Conservation (phyloP, 2,329 filamentous ascomycete genomes). For the Aspergillus calidoustus region DNA sequence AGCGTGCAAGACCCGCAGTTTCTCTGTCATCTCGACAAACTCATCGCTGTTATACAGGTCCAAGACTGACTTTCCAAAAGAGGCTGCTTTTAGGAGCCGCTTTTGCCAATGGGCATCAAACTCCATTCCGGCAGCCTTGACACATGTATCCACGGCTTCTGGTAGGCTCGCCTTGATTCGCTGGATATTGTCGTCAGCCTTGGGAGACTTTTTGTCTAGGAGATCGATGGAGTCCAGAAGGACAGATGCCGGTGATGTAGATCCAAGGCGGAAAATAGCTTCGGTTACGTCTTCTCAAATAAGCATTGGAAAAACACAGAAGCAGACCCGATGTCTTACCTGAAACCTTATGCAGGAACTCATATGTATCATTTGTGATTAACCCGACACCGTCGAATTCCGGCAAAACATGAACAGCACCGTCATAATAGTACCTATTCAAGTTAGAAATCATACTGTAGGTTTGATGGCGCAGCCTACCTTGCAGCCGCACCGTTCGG, state of each 20-base stretch:
- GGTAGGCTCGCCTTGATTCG: constrained; percentile 85
- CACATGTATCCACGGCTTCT: constrained; percentile 91
- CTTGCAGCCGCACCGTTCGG: constrained; percentile 75
- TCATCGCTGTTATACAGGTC: constrained; percentile 98
- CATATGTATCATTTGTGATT: constrained; percentile 91
- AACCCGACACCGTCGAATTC: constrained; percentile 89
- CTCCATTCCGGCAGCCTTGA: constrained; percentile 91
- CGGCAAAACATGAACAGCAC: constrained; percentile 83
- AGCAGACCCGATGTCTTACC: constrained; percentile 40
- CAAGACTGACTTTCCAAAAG: constrained; percentile 95
- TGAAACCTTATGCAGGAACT: constrained; percentile 94
- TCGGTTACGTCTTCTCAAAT: constrained; percentile 68
- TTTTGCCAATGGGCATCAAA: constrained; percentile 94
- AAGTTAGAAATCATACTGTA: constrained; percentile 22
- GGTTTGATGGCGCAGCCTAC: constrained; percentile 34
- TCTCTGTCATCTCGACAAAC: constrained; percentile 98
- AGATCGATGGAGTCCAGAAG: constrained; percentile 90
- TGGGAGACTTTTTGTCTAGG: constrained; percentile 90
- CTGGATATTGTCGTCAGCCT: constrained; percentile 97
- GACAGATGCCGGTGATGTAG: constrained; percentile 88
- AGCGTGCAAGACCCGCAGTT: constrained; percentile 87
- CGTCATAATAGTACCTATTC: constrained; percentile 82
- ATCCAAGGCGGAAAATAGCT: constrained; percentile 86
- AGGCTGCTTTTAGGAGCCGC: constrained; percentile 91
- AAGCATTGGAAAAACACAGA: background rate